Evolutionary conservation across 2,329 filamentous ascomycete genomes (phyloP).

Genomic region (Curvularia lunata): DNA sequence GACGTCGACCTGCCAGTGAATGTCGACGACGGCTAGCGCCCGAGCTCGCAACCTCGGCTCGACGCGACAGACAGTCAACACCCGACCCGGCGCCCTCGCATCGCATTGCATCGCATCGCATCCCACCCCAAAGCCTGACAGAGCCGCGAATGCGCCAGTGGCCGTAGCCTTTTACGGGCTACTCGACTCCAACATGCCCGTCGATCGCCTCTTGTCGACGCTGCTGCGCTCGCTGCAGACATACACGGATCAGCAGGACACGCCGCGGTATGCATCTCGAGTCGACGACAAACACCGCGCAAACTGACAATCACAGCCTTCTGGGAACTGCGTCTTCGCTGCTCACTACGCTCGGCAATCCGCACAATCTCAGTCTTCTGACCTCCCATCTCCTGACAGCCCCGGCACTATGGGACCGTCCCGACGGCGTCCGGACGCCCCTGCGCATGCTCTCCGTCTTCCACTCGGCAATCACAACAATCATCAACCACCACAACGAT

Average conservation of each 20-base stretch:
- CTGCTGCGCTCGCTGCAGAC: conserved; percentile 69
- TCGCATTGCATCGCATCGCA: not conserved
- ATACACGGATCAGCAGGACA: conserved; percentile 64
- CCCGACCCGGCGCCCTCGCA: conserved; percentile 20
- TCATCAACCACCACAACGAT: conserved; percentile 57
- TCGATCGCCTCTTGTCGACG: conserved; percentile 70
- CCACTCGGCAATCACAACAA: conserved; percentile 68
- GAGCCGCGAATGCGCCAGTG: conserved; percentile 4
- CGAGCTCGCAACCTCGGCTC: conserved; percentile 40
- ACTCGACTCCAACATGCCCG: conserved; percentile 60
- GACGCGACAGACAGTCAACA: conserved; percentile 21
- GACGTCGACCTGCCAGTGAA: conserved; percentile 24
- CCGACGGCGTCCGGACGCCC: conserved; percentile 67
- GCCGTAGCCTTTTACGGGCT: conserved; percentile 9
- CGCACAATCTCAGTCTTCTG: conserved; percentile 74
- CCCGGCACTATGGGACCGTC: conserved; percentile 72
- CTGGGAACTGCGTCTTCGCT: conserved; percentile 72
- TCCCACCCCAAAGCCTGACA: not conserved
- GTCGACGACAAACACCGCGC: conserved; percentile 20
- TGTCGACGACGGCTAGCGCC: conserved; percentile 23
- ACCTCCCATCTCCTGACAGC: conserved; percentile 75
- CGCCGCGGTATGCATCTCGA: conserved; percentile 57
- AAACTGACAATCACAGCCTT: conserved; percentile 47
- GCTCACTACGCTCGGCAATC: conserved; percentile 73
- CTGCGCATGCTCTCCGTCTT: conserved; percentile 73